Conservation (phyloP, 352 stramenopile genomes). For the Saprolegnia parasitica region DNA sequence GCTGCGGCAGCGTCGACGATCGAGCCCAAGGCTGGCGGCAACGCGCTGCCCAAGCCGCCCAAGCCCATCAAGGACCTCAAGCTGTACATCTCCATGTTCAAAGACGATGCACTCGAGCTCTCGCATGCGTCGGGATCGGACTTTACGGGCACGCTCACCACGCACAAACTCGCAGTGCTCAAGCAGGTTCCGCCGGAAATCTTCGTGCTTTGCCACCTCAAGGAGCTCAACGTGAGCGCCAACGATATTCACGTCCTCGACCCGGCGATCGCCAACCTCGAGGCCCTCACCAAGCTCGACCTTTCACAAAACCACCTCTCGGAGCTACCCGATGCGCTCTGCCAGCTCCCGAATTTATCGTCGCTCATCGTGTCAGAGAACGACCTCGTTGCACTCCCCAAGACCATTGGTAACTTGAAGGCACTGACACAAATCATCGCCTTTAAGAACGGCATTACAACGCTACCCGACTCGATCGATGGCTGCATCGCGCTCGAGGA, state of each 20-base stretch:
- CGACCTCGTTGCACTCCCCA: conserved; percentile 48
- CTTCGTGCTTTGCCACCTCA: conserved; percentile 51
- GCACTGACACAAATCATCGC: conserved; percentile 22
- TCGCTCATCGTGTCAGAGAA: conserved; percentile 67
- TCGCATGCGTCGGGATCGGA: conserved; percentile 7
- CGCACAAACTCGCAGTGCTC: conserved; percentile 44
- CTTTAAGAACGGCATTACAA: conserved; percentile 31
- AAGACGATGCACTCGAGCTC: conserved; percentile 13
- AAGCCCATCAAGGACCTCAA: background rate
- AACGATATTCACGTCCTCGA: conserved; percentile 58
- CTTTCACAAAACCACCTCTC: conserved; percentile 35
- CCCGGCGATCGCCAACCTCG: conserved; percentile 39
- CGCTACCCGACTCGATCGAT: conserved; percentile 48
- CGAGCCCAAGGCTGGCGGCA: no score
- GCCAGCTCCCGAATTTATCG: conserved; percentile 49
- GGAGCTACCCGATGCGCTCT: conserved; percentile 51
- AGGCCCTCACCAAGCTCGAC: conserved; percentile 24
- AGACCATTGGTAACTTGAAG: conserved; percentile 36
- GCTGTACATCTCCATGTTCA: background rate
- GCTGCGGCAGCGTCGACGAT: background rate
- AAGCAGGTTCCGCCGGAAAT: conserved; percentile 52
- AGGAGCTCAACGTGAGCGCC: conserved; percentile 57
- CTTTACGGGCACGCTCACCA: conserved; percentile 46
- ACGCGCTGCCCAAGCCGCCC: background rate
- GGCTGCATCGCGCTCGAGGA: conserved; percentile 46